A percentile compares a stretch with the other conserved stretches of the same genome.
Evolutionary conservation across 345 rosid species (phyloP).

Genomic region (Citrus mangshanensis): DNA sequence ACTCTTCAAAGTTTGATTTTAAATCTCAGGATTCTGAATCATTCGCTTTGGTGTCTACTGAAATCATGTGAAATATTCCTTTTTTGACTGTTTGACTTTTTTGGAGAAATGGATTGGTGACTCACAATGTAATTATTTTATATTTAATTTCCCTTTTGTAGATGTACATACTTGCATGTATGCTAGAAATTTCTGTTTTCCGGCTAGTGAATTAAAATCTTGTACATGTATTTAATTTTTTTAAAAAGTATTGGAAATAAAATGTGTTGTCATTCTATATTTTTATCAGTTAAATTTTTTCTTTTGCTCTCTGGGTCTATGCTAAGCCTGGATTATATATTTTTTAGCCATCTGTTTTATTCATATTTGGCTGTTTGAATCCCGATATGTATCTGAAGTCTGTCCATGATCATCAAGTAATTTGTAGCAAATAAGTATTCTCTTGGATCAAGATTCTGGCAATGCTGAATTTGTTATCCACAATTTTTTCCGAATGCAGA

Average conservation of each 20-base stretch:
- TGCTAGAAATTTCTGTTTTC: neutral
- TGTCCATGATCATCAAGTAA: neutral
- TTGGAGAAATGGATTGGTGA: neutral
- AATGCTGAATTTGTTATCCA: neutral
- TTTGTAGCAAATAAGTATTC: neutral
- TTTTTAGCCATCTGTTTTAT: neutral
- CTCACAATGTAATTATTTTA: neutral
- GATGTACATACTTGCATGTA: neutral
- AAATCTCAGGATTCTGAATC: neutral
- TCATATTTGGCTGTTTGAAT: neutral
- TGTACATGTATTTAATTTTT: neutral
- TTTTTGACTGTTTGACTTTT: neutral
- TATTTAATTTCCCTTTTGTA: neutral
- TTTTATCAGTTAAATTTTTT: neutral
- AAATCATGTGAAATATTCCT: neutral
- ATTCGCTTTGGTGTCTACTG: neutral
- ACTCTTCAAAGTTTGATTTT: neutral
- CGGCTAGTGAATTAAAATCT: neutral
- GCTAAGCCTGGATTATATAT: neutral
- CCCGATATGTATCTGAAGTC: neutral
- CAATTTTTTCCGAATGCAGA: constrained; percentile 40
- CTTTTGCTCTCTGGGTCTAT: neutral
- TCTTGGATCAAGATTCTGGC: neutral
- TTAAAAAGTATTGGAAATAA: neutral
- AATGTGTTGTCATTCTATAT: neutral